A percentile compares a stretch with the other conserved stretches of the same genome.
These are phyloP conservation scores for Cystoisospora suis DNA, from an alignment of 169 alveolate genomes.

Conservation along the genomic window DNA sequence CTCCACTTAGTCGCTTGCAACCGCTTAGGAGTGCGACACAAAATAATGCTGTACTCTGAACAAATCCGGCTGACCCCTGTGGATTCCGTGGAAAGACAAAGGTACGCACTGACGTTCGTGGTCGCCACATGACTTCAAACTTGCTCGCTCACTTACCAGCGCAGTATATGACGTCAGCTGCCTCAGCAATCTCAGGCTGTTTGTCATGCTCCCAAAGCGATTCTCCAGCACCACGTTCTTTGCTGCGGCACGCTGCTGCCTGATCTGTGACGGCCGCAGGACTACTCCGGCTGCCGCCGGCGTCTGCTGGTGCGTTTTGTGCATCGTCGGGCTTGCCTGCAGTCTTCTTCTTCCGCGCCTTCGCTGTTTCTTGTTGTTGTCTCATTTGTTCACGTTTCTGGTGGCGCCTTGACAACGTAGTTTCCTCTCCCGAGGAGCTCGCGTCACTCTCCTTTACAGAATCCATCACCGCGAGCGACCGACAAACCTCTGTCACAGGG, in stretches of 20 bases:
- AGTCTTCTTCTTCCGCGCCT: background rate
- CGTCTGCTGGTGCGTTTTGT: background rate
- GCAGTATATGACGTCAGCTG: background rate
- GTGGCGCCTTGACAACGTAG: background rate
- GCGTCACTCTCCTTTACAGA: background rate
- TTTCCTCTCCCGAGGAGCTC: no score
- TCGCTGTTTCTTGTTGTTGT: background rate
- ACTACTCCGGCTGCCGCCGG: no score
- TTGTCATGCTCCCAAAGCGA: constrained; percentile 7
- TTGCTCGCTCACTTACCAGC: background rate
- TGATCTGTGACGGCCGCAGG: no score
- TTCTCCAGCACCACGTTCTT: no score
- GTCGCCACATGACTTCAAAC: background rate
- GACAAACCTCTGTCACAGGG: no score
- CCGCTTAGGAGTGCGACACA: no score
- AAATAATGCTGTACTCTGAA: no score
- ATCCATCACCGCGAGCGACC: background rate
- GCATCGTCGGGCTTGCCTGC: background rate
- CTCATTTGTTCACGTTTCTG: background rate
- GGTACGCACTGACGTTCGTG: background rate
- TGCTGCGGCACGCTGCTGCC: no score
- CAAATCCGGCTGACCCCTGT: background rate
- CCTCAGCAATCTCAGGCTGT: background rate
- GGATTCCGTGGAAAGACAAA: background rate
- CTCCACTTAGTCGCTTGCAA: no score